phyloP scores from a whole-genome alignment of 306 rosid genomes.

The Sophora flavescens region DNA sequence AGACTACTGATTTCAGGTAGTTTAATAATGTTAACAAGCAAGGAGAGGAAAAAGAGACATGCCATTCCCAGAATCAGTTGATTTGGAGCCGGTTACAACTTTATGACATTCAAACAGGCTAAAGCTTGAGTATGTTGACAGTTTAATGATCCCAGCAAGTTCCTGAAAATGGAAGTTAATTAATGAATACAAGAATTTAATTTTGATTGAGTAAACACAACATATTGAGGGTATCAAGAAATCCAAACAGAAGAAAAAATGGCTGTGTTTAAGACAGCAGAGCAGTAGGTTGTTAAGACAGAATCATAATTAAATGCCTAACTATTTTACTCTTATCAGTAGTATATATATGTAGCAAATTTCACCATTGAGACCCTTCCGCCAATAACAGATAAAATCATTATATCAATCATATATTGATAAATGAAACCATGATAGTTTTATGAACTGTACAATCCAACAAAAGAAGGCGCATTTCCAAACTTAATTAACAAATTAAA shows the following conservation, averaged over 20 bases:
- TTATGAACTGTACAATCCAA: neutral
- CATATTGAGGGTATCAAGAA: constrained; percentile 18
- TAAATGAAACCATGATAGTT: constrained; percentile 1
- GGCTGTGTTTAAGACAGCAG: constrained; percentile 26
- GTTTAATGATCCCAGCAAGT: constrained; percentile 85
- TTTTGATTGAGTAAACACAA: constrained; percentile 9
- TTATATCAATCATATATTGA: neutral
- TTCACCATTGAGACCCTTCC: neutral
- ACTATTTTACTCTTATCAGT: neutral
- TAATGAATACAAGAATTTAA: constrained; percentile 31
- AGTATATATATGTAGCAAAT: neutral
- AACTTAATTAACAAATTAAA: neutral
- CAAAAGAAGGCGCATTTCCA: constrained; percentile 17
- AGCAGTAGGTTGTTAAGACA: constrained; percentile 3
- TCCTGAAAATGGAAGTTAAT: constrained; percentile 64
- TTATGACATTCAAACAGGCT: constrained; percentile 88
- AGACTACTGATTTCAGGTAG: constrained; percentile 43
- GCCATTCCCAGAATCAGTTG: constrained; percentile 86
- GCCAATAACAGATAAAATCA: neutral
- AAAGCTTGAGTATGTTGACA: constrained; percentile 82
- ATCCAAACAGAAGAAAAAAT: constrained; percentile 24
- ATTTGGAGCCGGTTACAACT: constrained; percentile 75
- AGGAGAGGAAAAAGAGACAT: constrained; percentile 40
- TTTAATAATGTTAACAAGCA: constrained; percentile 32
- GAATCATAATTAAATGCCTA: constrained; percentile 1